phyloP scores from a whole-genome alignment of 768 basidiomycete species.

The Stropharia rugosoannulata region DNA sequence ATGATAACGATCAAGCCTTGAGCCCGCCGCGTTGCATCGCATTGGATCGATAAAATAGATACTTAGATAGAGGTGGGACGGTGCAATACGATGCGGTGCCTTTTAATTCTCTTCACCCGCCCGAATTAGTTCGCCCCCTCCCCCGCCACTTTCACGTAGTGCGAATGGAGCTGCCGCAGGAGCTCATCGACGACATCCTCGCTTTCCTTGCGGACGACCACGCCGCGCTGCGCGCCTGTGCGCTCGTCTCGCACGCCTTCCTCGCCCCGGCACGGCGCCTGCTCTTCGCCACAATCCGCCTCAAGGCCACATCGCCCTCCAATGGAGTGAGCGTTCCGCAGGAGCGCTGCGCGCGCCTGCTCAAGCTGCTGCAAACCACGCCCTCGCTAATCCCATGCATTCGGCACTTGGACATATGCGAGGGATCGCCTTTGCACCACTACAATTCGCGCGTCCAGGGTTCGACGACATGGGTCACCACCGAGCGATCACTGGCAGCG shows the following conservation, averaged over 20 bases:
- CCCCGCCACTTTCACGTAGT: conserved; percentile 9
- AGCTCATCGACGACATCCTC: conserved; percentile 46
- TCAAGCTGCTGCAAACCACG: conserved; percentile 27
- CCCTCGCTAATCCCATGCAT: conserved; percentile 33
- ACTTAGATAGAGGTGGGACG: not conserved
- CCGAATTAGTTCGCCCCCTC: not conserved
- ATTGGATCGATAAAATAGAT: conserved; percentile 23
- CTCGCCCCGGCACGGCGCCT: conserved; percentile 36
- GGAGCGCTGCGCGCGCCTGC: conserved; percentile 34
- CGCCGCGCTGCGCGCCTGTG: conserved; percentile 28
- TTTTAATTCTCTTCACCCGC: not conserved
- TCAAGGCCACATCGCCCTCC: conserved; percentile 30
- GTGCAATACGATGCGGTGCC: not conserved
- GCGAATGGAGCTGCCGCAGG: conserved; percentile 35
- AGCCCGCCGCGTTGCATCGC: conserved; percentile 20
- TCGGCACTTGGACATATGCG: conserved; percentile 37
- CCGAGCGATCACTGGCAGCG: conserved; percentile 33
- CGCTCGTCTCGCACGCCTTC: conserved; percentile 39
- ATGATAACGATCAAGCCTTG: conserved; percentile 27
- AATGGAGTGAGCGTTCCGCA: conserved; percentile 25
- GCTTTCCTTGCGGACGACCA: conserved; percentile 40
- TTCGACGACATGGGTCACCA: conserved; percentile 38
- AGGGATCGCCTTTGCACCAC: conserved; percentile 33
- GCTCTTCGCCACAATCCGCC: conserved; percentile 37
- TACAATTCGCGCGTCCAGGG: conserved; percentile 24